A percentile compares a stretch with the other conserved stretches of the same genome.
Conservation (phyloP, 2,329 filamentous ascomycete species). For the Cladosporium velox region DNA sequence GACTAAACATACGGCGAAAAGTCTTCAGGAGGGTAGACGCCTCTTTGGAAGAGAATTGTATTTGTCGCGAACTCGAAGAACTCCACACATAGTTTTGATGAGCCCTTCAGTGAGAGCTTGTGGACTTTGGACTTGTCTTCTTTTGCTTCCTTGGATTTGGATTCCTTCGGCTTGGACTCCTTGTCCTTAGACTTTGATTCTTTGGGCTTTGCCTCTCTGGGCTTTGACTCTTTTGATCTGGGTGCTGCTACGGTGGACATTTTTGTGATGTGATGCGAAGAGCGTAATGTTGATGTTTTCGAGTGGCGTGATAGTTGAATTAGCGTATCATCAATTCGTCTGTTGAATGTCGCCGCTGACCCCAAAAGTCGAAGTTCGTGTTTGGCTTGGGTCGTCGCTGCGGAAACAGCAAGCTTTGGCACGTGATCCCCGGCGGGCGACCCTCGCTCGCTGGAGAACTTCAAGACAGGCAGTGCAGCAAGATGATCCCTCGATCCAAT, state of each 20-base stretch:
- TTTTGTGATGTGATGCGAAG: not conserved
- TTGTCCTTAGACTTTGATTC: not conserved
- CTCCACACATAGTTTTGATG: slow-evolving; percentile 86
- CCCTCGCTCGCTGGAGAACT: slow-evolving; percentile 8
- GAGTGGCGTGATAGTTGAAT: not conserved
- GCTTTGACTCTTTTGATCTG: not conserved
- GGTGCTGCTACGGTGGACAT: slow-evolving; percentile 28
- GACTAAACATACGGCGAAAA: slow-evolving; percentile 73
- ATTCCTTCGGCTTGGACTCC: slow-evolving; percentile 11
- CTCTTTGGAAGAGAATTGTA: slow-evolving; percentile 90
- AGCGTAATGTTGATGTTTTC: not conserved
- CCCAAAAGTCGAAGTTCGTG: slow-evolving; percentile 15
- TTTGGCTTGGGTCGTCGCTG: slow-evolving; percentile 19
- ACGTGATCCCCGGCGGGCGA: slow-evolving; percentile 18
- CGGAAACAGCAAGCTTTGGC: slow-evolving; percentile 14
- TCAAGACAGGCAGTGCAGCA: slow-evolving; percentile 4
- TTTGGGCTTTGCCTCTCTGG: not conserved
- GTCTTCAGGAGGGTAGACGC: slow-evolving; percentile 87
- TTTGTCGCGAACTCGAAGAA: slow-evolving; percentile 99
- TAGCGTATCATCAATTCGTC: not conserved
- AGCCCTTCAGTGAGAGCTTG: slow-evolving; percentile 87
- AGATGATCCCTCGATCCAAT: not conserved
- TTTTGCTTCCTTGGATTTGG: slow-evolving; percentile 41
- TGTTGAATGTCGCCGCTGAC: not conserved
- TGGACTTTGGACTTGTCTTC: slow-evolving; percentile 81